These are phyloP conservation scores for Helminthosporium solani DNA, from an alignment of 2,329 filamentous ascomycete genomes.

Conservation along the genomic window DNA sequence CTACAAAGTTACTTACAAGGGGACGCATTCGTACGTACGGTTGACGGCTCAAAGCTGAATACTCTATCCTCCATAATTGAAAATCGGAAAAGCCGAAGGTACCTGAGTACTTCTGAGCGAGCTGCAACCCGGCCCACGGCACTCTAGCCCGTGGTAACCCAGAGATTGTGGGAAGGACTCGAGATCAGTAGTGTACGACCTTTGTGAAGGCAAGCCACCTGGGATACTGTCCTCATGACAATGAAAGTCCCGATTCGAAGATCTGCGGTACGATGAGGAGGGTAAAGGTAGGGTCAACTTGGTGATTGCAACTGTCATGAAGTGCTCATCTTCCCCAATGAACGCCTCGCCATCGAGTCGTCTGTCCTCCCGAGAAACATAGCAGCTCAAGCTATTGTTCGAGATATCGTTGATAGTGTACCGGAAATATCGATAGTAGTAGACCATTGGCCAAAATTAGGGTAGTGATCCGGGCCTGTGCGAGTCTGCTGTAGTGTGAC, in stretches of 20 bases:
- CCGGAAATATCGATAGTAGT: background rate
- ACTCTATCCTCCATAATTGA: background rate
- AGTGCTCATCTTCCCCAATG: background rate
- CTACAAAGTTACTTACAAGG: background rate
- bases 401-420: background rate
- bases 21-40: background rate
- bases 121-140: slow-evolving; percentile 21
- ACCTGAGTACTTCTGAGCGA: slow-evolving; percentile 16
- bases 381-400: background rate
- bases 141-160: background rate
- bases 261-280: background rate
- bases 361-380: background rate
- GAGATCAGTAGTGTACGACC: background rate
- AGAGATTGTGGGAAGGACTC: background rate
- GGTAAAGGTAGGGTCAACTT: background rate
- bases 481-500: slow-evolving; percentile 2
- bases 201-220: background rate
- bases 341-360: background rate
- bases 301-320: background rate
- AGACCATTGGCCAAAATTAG: background rate
- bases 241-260: background rate
- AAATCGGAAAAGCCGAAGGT: slow-evolving; percentile 3
- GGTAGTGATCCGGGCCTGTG: background rate
- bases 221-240: background rate
- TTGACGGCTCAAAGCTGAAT: background rate